Evolutionary conservation across 2,329 filamentous ascomycete genomes (phyloP), one percentile per base, ranked within the genome.

Genomic region (Aspergillus terreus): DNA sequence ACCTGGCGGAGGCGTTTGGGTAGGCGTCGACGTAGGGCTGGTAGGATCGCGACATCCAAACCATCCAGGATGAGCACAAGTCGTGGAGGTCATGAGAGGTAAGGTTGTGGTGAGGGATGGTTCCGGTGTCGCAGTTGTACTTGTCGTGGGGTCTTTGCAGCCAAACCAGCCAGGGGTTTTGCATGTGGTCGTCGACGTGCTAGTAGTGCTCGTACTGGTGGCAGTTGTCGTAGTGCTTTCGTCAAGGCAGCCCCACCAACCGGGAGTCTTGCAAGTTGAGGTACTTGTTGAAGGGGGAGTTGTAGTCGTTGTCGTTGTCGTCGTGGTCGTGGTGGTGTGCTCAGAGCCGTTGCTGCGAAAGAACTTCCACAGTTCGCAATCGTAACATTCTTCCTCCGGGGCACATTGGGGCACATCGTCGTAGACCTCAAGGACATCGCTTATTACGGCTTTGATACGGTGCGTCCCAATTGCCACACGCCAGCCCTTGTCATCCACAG

Each of bases 291-390:
- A 72, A 3, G 53, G 54, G 41, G 44, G 45, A 6, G 52, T 53
- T 14, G 50, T 57, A 4, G 66, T 80, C 2, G 82, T 83, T 2
- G 79, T 78, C 1, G 81, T 79, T 1, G 80, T 81, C 0, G 80
- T 78, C 3, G 80, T 81, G 0, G 80, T 78, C 3, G 75, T 77
- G 2, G 82, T 77, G 0, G 68, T 90, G 1, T 79, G 81, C 57
- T 92, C 87, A 1, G 88, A 94, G 27, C 88, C 88, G 67, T 96
- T 96, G 68, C 91, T 95, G 70, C 92, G 87, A 65, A 90, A 95
- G 78, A 91, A 95, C 64, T 96, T 95, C 94, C 94, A 97, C 50
- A 87, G 85, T 52, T 83, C 89, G 64, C 92, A 97, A 68, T 99
- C 94, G 38, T 88, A 84, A 67, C 94, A 97, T 57, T 84, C 78